Conservation (phyloP, 495 filamentous ascomycete genomes). For the Podospora pseudopauciseta region DNA sequence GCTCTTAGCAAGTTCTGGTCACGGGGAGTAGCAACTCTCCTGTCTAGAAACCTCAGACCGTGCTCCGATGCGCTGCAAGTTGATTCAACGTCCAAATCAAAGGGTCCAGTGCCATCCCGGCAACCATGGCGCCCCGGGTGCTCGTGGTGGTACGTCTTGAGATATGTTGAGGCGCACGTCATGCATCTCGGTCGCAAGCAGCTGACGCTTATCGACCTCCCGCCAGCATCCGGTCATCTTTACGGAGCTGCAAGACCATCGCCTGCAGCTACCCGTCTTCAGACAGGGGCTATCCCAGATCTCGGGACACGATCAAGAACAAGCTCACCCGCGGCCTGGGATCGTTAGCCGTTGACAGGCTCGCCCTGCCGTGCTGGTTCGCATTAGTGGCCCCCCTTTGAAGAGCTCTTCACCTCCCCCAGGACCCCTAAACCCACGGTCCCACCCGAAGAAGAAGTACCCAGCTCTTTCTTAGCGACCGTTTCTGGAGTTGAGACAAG, state of each 20-base stretch:
- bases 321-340: slow-evolving; percentile 1
- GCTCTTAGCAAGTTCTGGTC: background rate
- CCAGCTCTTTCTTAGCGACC: slow-evolving; percentile 11
- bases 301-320: slow-evolving; percentile 19
- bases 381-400: background rate
- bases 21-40: background rate
- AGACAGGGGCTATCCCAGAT: slow-evolving; percentile 14
- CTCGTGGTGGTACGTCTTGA: background rate
- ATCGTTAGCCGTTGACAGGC: slow-evolving; percentile 16
- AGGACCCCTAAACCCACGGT: background rate
- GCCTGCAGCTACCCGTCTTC: slow-evolving; percentile 23
- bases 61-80: background rate
- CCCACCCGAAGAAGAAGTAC: background rate
- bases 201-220: slow-evolving; percentile 2
- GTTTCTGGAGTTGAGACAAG: slow-evolving; percentile 14
- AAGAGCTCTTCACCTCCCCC: background rate
- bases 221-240: slow-evolving; percentile 14
- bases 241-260: slow-evolving; percentile 6
- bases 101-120: background rate
- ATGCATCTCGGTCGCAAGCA: slow-evolving; percentile 8
- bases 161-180: slow-evolving; percentile 16
- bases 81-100: background rate
- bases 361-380: slow-evolving; percentile 1
- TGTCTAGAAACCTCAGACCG: background rate
- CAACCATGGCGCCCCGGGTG: background rate